Conservation (phyloP, 805 yeast species). For the Wickerhamiella bombiphila region DNA sequence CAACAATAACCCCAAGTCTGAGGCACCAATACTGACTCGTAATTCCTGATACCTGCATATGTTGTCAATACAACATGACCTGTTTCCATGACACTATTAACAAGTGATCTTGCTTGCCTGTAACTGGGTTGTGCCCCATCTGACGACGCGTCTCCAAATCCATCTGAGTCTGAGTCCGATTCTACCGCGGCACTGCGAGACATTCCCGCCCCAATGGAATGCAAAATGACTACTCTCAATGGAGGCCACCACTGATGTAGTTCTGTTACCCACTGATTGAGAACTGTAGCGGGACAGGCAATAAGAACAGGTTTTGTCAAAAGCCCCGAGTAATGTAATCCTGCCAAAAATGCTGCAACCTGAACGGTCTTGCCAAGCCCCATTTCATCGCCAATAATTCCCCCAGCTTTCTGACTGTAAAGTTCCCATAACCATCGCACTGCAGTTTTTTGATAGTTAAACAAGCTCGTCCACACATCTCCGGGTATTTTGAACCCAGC, state of each 20-base stretch:
- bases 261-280: slow-evolving; percentile 95
- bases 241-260: slow-evolving; percentile 98
- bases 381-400: slow-evolving; percentile 96
- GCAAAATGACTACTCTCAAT: slow-evolving; percentile 67
- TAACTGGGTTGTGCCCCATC: slow-evolving; percentile 15
- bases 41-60: slow-evolving; percentile 69
- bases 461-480: slow-evolving; percentile 70
- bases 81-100: slow-evolving; percentile 41
- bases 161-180: slow-evolving; percentile 2
- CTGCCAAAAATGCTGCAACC: slow-evolving; percentile 79
- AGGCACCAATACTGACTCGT: slow-evolving; percentile 47
- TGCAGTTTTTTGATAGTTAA: slow-evolving; percentile 90
- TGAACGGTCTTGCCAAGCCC: slow-evolving; percentile 95
- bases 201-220: slow-evolving; percentile 89
- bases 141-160: slow-evolving; percentile 14
- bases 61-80: slow-evolving; percentile 88
- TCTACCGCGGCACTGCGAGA: slow-evolving; percentile 16
- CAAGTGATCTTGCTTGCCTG: slow-evolving; percentile 32
- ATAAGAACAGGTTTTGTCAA: slow-evolving; percentile 65
- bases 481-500: slow-evolving; percentile 64
- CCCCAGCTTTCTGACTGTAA: slow-evolving; percentile 80
- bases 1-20: slow-evolving; percentile 80
- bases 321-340: slow-evolving; percentile 66
- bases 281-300: slow-evolving; percentile 93
- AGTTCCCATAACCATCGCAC: slow-evolving; percentile 97